Base-by-base conservation (phyloP, 2,329 filamentous ascomycete genomes). In the Colletotrichum euphorbiae region DNA sequence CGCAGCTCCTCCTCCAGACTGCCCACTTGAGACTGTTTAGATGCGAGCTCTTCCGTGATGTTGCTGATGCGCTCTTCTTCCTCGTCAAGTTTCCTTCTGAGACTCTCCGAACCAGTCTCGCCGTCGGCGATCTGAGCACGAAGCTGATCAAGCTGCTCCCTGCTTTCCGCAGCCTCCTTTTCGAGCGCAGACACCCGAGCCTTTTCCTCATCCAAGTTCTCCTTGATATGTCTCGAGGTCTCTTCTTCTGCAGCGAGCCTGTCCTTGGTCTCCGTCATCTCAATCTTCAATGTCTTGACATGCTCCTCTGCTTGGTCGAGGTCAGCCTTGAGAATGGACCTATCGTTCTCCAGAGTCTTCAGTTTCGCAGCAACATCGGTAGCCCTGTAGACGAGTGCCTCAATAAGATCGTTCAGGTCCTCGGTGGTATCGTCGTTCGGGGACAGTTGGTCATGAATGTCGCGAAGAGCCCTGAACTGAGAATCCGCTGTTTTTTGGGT, bases 21-120 rank as follows among this genome's bases (percentile, higher is more conserved):
- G 68, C 90, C 91, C 38, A 92, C 86, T 69, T 91, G 90, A n/a
- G 91, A 91, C 73, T 92, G 90, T n/a, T 89, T 87, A 60, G 91
- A 88, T 3, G 91, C 90, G 19, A 97, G 83, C 73, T 93, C 88
- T 72, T 93, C 88, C 2, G 88, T 87, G 31, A 97, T 80, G 12
- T 83, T 84, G 21, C 86, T 86, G 4, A 93, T 87, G 77, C 89
- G 92, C 66, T 82, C 84, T 77, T 97, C 93, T 74, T 94, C 91
- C 65, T 93, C 91, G 46, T 90, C 88, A 3, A 97, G 84, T 62
- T 90, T 88, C 78, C 90, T 91, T 62, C 92, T 89, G 62, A 97
- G 80, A 31, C 88, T 89, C 77, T 94, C 93, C 0, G 93, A 94
- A 5, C 93, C 93, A 3, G 90, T 94, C 77, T 96, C 93, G 15